phyloP scores from a whole-genome alignment of 257 asterid species.

The Penstemon newberryi region DNA sequence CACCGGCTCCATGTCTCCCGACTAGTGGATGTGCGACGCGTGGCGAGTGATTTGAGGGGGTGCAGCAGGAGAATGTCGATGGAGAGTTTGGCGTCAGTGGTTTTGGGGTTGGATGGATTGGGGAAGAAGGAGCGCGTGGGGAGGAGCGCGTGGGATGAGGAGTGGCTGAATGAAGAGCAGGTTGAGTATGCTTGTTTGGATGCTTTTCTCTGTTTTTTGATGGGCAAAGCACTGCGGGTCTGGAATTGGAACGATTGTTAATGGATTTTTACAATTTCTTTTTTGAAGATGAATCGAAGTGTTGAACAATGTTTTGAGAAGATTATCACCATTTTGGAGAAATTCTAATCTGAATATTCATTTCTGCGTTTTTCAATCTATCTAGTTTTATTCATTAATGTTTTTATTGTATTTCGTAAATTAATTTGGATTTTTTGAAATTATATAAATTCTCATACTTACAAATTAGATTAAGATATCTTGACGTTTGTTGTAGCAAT shows the following conservation, averaged over 20 bases:
- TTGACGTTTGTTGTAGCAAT: too few relatives aligned
- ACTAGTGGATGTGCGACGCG: constrained; percentile 16
- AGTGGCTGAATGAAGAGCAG: constrained; percentile 21
- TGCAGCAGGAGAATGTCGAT: constrained; percentile 11
- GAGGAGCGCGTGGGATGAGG: constrained; percentile 26
- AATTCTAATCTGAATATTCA: too few relatives aligned
- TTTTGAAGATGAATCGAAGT: too few relatives aligned
- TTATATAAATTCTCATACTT: too few relatives aligned
- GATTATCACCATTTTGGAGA: too few relatives aligned
- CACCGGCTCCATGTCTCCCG: constrained; percentile 6
- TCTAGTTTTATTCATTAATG: too few relatives aligned
- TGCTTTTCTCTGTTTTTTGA: constrained; percentile 18
- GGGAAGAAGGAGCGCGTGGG: constrained; percentile 10
- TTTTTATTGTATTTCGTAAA: too few relatives aligned
- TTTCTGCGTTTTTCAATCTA: too few relatives aligned
- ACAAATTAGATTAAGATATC: too few relatives aligned
- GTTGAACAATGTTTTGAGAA: too few relatives aligned
- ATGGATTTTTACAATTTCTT: too few relatives aligned
- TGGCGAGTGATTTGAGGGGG: constrained; percentile 12
- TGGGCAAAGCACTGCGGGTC: constrained; percentile 17
- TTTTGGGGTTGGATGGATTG: constrained; percentile 26
- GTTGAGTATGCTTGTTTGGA: constrained; percentile 28
- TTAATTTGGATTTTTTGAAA: too few relatives aligned
- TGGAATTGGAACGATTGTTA: neutral
- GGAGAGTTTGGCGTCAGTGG: constrained; percentile 25